Conservation (phyloP, 768 basidiomycete genomes). For the Phaeotremella fagi region DNA sequence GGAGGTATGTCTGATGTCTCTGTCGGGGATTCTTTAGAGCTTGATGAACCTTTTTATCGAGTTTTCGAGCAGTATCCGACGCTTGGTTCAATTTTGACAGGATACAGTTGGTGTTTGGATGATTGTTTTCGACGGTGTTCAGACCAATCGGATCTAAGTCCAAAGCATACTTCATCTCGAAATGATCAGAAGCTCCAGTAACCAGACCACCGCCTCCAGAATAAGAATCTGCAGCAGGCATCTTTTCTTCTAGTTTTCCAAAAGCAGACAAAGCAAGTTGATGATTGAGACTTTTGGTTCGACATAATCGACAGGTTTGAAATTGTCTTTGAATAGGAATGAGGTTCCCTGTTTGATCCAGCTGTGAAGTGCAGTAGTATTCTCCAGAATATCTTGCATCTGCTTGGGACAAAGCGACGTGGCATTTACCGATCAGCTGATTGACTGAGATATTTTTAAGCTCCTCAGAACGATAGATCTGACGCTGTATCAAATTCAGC, state of each 20-base stretch:
- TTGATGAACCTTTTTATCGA: neutral
- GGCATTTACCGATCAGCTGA: neutral
- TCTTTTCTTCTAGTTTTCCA: too few relatives aligned
- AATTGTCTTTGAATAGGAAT: too few relatives aligned
- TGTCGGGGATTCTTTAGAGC: neutral
- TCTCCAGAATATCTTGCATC: too few relatives aligned
- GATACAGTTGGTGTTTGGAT: neutral
- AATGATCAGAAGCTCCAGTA: conserved; percentile 9
- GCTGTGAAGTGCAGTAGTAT: too few relatives aligned
- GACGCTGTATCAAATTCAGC: neutral
- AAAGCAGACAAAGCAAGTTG: too few relatives aligned
- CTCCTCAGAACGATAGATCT: neutral
- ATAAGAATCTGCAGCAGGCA: conserved; percentile 23
- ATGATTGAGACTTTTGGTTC: too few relatives aligned
- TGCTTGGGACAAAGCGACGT: too few relatives aligned
- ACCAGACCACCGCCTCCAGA: conserved; percentile 29
- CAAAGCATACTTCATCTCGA: conserved; percentile 7
- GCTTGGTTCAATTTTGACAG: neutral
- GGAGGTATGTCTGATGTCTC: neutral
- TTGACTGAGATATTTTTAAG: neutral
- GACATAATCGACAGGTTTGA: too few relatives aligned
- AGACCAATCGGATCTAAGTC: conserved; percentile 16
- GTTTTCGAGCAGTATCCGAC: neutral
- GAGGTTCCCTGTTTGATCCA: too few relatives aligned
- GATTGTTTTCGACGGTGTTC: conserved; percentile 9